phyloP scores from a whole-genome alignment of 495 filamentous ascomycete genomes.

The Penicillium chermesinum region DNA sequence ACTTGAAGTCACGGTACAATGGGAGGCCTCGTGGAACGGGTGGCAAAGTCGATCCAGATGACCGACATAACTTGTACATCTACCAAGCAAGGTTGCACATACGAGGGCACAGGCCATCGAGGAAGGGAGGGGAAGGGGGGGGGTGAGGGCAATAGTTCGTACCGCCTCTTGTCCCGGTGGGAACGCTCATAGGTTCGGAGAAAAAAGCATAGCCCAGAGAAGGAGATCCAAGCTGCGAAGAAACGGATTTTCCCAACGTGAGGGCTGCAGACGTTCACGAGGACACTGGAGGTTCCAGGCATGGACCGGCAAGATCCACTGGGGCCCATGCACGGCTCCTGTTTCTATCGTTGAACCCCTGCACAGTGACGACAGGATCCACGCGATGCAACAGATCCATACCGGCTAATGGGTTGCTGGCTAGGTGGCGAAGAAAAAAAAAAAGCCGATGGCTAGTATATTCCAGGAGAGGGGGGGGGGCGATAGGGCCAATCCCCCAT shows the following conservation, averaged over 20 bases:
- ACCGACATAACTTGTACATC: conserved; percentile 2
- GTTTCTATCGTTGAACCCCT: conserved; percentile 3
- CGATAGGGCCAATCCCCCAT: no score
- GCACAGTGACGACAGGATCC: conserved; percentile 5
- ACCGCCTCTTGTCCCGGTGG: no score
- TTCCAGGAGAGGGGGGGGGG: no score
- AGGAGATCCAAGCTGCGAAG: background rate
- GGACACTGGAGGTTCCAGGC: conserved; percentile 6
- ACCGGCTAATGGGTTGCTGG: no score
- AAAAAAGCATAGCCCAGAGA: no score
- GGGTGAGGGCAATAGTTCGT: conserved; percentile 1
- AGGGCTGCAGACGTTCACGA: conserved; percentile 22
- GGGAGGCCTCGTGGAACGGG: no score
- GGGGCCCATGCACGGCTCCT: conserved; percentile 14
- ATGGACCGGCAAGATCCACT: conserved; percentile 14
- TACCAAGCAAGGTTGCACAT: conserved; percentile 3
- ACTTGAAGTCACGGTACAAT: conserved; percentile 3
- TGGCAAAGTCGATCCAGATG: no score
- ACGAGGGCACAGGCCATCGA: background rate
- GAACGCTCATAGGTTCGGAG: no score
- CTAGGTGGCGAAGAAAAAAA: no score
- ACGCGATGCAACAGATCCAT: background rate
- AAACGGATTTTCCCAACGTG: background rate
- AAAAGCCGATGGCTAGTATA: no score
- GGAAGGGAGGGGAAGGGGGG: no score